Conservation (phyloP, 2,329 filamentous ascomycete species). For the Penicillium polonicum region DNA sequence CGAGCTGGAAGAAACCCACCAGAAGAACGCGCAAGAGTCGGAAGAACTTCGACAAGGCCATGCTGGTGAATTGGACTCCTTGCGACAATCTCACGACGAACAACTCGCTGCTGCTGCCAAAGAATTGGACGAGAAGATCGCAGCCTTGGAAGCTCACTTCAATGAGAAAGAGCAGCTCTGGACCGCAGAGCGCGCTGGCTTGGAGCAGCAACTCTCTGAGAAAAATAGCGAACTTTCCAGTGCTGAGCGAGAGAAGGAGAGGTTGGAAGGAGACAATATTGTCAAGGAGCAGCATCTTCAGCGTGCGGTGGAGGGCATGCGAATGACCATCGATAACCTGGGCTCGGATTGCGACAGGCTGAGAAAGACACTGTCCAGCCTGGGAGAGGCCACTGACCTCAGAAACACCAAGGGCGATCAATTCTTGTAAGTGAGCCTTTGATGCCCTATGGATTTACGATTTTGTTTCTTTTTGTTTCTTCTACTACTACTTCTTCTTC, state of each 20-base stretch:
- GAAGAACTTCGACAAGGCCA: constrained; percentile 26
- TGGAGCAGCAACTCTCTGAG: constrained; percentile 42
- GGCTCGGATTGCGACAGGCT: constrained; percentile 53
- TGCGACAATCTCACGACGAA: constrained; percentile 29
- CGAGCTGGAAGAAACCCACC: constrained; percentile 34
- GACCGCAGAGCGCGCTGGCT: constrained; percentile 32
- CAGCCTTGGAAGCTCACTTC: constrained; percentile 27
- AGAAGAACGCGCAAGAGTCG: constrained; percentile 30
- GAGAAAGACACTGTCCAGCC: constrained; percentile 51
- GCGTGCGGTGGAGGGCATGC: constrained; percentile 43
- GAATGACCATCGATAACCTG: constrained; percentile 51
- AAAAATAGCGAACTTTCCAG: constrained; percentile 43
- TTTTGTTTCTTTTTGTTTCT: constrained; percentile 12
- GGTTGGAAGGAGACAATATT: constrained; percentile 47
- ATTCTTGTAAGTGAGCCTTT: constrained; percentile 50
- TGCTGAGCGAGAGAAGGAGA: constrained; percentile 45
- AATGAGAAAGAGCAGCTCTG: constrained; percentile 36
- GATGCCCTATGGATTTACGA: constrained; percentile 22
- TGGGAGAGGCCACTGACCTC: constrained; percentile 52
- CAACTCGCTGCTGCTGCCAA: constrained; percentile 26
- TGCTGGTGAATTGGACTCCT: constrained; percentile 25
- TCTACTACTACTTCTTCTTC: constrained; percentile 18
- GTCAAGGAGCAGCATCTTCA: constrained; percentile 49
- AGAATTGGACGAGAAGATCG: constrained; percentile 29
- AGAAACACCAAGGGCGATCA: constrained; percentile 50